Percentiles rank a stretch among this genome's conserved stretches.
phyloP scores from a whole-genome alignment of 2,329 filamentous ascomycete genomes.

The Calonectria pseudoturangicola region DNA sequence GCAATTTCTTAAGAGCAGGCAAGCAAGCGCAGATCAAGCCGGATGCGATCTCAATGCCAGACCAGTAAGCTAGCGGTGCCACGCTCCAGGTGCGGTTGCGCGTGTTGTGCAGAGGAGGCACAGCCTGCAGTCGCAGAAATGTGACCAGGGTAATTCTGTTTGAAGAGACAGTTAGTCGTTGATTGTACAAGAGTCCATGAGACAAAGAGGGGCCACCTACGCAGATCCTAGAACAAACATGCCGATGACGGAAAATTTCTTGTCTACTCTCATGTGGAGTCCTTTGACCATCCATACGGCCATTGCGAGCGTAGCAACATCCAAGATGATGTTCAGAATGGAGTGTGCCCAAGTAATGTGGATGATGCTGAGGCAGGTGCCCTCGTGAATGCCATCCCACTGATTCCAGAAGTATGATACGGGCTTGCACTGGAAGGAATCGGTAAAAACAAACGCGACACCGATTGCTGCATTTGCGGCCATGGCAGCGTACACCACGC shows the following conservation, averaged over 20 bases:
- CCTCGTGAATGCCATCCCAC: constrained; percentile 5
- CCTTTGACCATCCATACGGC: constrained; percentile 31
- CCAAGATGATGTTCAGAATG: constrained; percentile 2
- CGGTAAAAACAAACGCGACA: not conserved
- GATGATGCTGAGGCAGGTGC: not conserved
- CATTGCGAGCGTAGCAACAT: constrained; percentile 7
- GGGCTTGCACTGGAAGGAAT: constrained; percentile 17
- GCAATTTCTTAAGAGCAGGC: constrained; percentile 7
- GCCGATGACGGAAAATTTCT: constrained; percentile 28
- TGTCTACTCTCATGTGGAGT: constrained; percentile 23
- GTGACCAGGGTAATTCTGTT: constrained; percentile 6
- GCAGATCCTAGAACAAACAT: constrained; percentile 32
- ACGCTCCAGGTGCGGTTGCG: not conserved
- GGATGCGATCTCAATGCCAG: constrained; percentile 4
- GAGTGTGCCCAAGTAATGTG: constrained; percentile 10
- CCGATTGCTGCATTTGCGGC: not conserved
- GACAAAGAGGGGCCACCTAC: not conserved
- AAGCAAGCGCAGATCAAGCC: constrained; percentile 4
- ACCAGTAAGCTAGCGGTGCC: constrained; percentile 1
- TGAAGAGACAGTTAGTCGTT: not conserved
- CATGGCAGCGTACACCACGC: not conserved
- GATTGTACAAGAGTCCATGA: not conserved
- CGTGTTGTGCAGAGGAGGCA: not conserved
- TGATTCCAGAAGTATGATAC: not conserved
- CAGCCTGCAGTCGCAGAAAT: not conserved